These are phyloP conservation scores for Starmerella khaoyaiensis DNA, from an alignment of 805 yeast genomes.

Conservation along the genomic window DNA sequence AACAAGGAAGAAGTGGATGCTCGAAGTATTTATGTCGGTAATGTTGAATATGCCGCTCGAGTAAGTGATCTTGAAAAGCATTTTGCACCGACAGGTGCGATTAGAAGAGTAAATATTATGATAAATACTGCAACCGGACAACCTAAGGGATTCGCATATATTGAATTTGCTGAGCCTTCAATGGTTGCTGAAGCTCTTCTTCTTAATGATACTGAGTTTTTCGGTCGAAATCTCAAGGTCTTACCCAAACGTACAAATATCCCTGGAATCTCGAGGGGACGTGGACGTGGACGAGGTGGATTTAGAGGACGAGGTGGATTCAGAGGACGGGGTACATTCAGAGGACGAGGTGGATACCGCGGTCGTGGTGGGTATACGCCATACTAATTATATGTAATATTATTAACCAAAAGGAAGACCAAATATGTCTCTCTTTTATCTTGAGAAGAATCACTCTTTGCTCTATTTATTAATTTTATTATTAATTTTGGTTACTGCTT, in stretches of 20 bases:
- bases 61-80: conserved; percentile 70
- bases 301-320: conserved; percentile 27
- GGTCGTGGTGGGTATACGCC: conserved; percentile 33
- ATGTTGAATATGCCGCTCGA: conserved; percentile 66
- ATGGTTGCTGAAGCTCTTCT: conserved; percentile 52
- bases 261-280: conserved; percentile 51
- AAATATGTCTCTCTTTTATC: background rate
- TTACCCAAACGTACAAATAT: conserved; percentile 67
- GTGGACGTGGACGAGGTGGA: conserved; percentile 34
- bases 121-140: conserved; percentile 54
- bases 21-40: conserved; percentile 68
- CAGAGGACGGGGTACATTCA: conserved; percentile 23
- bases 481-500: too few relatives aligned
- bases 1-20: conserved; percentile 58
- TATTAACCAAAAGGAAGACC: background rate
- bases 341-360: conserved; percentile 27
- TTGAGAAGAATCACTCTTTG: background rate
- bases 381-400: conserved; percentile 25
- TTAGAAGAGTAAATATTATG: conserved; percentile 68
- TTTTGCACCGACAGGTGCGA: conserved; percentile 56
- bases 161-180: conserved; percentile 64
- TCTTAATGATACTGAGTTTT: conserved; percentile 50
- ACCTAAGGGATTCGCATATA: conserved; percentile 79
- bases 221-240: conserved; percentile 62
- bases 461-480: conserved; percentile 3